Percentiles rank a stretch among this genome's conserved stretches.
Evolutionary conservation across 169 alveolate genomes (phyloP).

Genomic region (Besnoitia besnoiti): DNA sequence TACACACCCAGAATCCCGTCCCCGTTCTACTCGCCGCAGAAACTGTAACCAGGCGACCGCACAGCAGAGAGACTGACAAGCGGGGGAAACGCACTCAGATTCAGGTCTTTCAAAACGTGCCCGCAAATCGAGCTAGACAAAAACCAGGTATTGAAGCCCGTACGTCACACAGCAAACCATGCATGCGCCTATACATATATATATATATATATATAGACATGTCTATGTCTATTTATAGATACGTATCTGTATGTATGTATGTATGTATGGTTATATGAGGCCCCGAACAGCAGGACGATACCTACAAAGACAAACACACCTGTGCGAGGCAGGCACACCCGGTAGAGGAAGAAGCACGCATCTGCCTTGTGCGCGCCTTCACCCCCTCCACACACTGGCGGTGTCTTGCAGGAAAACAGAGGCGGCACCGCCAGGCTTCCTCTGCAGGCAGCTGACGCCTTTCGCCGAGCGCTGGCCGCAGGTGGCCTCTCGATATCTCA

Average conservation of each 20-base stretch:
- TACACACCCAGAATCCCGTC: background rate
- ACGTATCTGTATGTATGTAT: background rate
- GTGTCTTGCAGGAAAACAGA: background rate
- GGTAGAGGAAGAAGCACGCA: background rate
- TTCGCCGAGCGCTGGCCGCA: no score
- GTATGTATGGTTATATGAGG: background rate
- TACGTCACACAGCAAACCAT: no score
- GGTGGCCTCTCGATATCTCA: constrained; percentile 14
- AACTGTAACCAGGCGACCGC: background rate
- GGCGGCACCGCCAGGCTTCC: background rate
- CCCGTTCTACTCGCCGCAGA: background rate
- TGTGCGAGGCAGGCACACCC: background rate
- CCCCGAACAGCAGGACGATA: no score
- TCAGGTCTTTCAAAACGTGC: no score
- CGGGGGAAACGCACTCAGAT: no score
- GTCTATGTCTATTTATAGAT: background rate
- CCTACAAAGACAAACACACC: no score
- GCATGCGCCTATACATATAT: background rate
- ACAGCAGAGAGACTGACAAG: background rate
- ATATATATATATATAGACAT: background rate
- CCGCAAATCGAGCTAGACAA: no score
- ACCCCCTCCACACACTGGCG: background rate
- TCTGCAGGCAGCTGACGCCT: no score
- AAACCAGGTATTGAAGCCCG: no score
- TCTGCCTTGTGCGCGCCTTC: background rate